These are phyloP conservation scores for Tolypocladium guangdongense DNA, from an alignment of 2,329 filamentous ascomycete genomes.

Conservation along the genomic window DNA sequence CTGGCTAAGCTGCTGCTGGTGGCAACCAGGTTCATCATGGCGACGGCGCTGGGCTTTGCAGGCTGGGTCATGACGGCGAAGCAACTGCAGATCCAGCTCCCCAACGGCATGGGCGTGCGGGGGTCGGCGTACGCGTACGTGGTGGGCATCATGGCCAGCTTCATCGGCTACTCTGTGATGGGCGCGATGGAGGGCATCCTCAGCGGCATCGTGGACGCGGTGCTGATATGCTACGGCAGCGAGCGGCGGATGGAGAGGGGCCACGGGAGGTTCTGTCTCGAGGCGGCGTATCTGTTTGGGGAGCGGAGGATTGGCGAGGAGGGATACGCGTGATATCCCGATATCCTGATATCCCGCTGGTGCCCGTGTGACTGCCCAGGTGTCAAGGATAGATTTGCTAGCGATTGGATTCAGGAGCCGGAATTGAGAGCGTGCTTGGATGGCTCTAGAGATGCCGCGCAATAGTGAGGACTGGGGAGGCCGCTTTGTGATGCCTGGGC, in stretches of 20 bases:
- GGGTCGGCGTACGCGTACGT: slow-evolving; percentile 93
- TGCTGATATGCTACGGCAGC: slow-evolving; percentile 89
- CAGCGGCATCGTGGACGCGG: slow-evolving; percentile 76
- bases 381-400: neutral
- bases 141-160: slow-evolving; percentile 81
- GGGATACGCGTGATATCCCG: slow-evolving; percentile 4
- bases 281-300: slow-evolving; percentile 82
- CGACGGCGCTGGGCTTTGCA: slow-evolving; percentile 77
- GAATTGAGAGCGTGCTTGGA: neutral
- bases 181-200: slow-evolving; percentile 85
- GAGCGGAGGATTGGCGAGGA: slow-evolving; percentile 31
- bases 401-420: neutral
- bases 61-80: slow-evolving; percentile 94
- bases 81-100: slow-evolving; percentile 53
- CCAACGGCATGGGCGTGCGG: slow-evolving; percentile 42
- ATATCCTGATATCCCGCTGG: neutral
- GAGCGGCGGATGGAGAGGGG: slow-evolving; percentile 62
- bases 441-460: too few species aligned
- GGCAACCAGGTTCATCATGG: slow-evolving; percentile 84
- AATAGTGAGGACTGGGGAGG: neutral
- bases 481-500: too few species aligned
- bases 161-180: slow-evolving; percentile 89
- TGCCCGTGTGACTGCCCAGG: neutral
- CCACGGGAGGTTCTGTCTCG: slow-evolving; percentile 74
- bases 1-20: slow-evolving; percentile 87